Percentiles rank a stretch among this genome's conserved stretches.
Evolutionary conservation across 2,329 filamentous ascomycete genomes (phyloP).

Genomic region (Xylaria arbuscula): DNA sequence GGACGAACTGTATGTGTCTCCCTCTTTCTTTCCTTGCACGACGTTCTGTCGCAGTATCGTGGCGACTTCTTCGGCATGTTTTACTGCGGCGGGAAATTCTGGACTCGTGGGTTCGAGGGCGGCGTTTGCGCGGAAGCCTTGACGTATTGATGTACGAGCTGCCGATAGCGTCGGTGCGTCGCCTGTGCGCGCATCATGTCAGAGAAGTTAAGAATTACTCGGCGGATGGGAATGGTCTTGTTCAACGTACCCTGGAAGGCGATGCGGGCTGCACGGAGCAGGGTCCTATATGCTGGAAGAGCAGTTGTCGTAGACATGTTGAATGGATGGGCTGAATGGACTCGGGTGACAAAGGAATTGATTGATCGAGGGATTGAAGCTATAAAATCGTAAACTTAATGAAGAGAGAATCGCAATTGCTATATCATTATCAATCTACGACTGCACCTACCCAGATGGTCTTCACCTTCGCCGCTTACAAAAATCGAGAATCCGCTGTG

Average conservation of each 20-base stretch:
- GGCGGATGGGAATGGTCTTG: neutral
- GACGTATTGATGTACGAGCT: constrained; percentile 77
- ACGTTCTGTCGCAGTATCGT: constrained; percentile 83
- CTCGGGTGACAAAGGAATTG: neutral
- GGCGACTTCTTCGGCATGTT: constrained; percentile 85
- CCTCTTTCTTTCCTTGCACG: constrained; percentile 77
- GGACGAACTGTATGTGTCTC: constrained; percentile 70
- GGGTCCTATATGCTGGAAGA: constrained; percentile 75
- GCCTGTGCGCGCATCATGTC: constrained; percentile 60
- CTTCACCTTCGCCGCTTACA: no score
- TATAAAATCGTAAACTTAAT: no score
- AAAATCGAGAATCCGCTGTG: neutral
- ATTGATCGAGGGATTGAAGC: no score
- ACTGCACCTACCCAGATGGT: neutral
- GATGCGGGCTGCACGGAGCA: constrained; percentile 82
- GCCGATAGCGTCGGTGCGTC: constrained; percentile 76
- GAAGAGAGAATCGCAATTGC: no score
- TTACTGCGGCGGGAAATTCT: constrained; percentile 71
- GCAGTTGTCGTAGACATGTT: constrained; percentile 66
- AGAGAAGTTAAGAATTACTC: neutral
- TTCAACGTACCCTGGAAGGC: constrained; percentile 79
- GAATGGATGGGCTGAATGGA: neutral
- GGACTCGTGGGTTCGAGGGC: constrained; percentile 67
- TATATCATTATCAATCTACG: neutral
- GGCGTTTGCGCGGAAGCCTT: constrained; percentile 76